These are phyloP conservation scores for Ampelomyces quisqualis DNA, from an alignment of 2,329 filamentous ascomycete species.

Conservation along the genomic window DNA sequence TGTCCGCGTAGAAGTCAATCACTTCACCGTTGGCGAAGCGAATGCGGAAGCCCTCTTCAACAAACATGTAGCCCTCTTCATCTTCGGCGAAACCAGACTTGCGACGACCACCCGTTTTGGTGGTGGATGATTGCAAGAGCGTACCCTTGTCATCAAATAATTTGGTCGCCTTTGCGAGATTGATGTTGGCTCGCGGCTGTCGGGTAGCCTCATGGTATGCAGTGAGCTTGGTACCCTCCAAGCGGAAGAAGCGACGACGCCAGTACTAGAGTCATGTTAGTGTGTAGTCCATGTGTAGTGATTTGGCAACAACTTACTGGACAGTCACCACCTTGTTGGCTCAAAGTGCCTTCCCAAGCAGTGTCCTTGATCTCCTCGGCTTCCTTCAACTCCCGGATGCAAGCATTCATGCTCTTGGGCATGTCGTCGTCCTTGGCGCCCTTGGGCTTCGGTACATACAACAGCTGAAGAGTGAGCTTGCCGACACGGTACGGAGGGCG, in stretches of 20 bases:
- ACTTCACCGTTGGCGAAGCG: conserved; percentile 97
- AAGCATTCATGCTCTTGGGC: conserved; percentile 99
- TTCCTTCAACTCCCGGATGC: conserved; percentile 87
- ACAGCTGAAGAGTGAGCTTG: conserved; percentile 87
- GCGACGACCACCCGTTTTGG: conserved; percentile 74
- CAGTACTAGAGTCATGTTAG: conserved; percentile 67
- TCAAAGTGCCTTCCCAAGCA: conserved; percentile 84
- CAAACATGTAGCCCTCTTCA: conserved; percentile 99
- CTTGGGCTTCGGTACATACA: conserved; percentile 93
- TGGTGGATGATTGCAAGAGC: conserved; percentile 75
- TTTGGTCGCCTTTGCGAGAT: conserved; percentile 86
- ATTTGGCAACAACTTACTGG: conserved; percentile 65
- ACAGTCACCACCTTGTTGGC: conserved; percentile 96
- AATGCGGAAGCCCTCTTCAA: conserved; percentile 98
- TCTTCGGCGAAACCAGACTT: conserved; percentile 97
- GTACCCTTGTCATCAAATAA: conserved; percentile 88
- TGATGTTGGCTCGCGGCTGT: conserved; percentile 95
- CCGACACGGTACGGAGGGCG: conserved; percentile 94
- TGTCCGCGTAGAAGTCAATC: conserved; percentile 98
- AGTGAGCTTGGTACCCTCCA: conserved; percentile 85
- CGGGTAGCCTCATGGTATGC: conserved; percentile 95
- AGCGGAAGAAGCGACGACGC: conserved; percentile 96
- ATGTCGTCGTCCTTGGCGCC: conserved; percentile 88
- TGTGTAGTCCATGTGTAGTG: not conserved
- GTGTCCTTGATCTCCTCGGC: conserved; percentile 77